These are phyloP conservation scores for Aspergillus bridgeri DNA, from an alignment of 495 filamentous ascomycete species.

Conservation along the genomic window DNA sequence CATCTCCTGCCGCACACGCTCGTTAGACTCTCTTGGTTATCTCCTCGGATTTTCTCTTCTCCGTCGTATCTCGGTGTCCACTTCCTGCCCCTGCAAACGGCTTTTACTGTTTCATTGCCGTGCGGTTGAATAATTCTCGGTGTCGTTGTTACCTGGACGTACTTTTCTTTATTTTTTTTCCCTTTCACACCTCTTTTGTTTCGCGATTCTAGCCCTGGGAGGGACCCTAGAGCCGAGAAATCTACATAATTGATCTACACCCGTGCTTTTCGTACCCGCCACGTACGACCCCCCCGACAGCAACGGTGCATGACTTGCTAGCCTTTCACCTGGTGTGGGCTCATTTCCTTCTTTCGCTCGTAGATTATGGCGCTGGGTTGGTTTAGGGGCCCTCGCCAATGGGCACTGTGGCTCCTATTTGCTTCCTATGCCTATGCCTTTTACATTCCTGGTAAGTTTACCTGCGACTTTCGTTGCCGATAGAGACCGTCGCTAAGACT, in stretches of 20 bases:
- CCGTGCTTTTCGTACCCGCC: constrained; percentile 16
- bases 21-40: constrained; percentile 38
- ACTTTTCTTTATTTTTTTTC: not conserved
- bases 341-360: constrained; percentile 28
- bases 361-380: constrained; percentile 25
- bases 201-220: not conserved
- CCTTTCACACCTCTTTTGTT: not conserved
- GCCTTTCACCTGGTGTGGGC: constrained; percentile 15
- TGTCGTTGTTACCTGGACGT: not conserved
- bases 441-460: constrained; percentile 70
- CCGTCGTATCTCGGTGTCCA: constrained; percentile 4
- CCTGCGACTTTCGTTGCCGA: not conserved
- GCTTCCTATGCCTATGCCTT: constrained; percentile 56
- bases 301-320: constrained; percentile 20
- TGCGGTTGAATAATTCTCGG: not conserved
- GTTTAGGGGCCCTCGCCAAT: constrained; percentile 22
- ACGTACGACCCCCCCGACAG: constrained; percentile 10
- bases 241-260: constrained; percentile 10
- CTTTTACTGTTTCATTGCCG: constrained; percentile 2
- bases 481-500: constrained; percentile 25
- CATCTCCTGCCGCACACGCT: constrained; percentile 60
- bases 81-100: not conserved
- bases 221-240: not conserved
- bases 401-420: constrained; percentile 38
- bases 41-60: constrained; percentile 4